These are phyloP conservation scores for Aspergillus terreus DNA, from an alignment of 2,329 filamentous ascomycete genomes.

Conservation along the genomic window DNA sequence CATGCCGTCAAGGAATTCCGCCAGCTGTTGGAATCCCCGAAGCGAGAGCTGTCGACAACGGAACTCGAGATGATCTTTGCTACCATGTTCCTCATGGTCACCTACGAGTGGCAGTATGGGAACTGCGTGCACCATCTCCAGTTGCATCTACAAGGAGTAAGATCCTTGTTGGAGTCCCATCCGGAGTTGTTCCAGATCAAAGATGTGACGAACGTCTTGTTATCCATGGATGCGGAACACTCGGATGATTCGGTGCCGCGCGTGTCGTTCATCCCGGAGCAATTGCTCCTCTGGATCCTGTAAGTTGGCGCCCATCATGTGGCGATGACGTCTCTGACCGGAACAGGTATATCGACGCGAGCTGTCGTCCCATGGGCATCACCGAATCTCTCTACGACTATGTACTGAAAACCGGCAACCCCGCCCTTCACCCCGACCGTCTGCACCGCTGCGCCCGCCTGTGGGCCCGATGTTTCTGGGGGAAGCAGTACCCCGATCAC, in stretches of 20 bases:
- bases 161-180: constrained; percentile 33
- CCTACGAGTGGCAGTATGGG: constrained; percentile 36
- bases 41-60: constrained; percentile 21
- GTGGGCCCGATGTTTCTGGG: constrained; percentile 36
- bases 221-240: constrained; percentile 16
- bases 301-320: constrained; percentile 14
- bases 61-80: constrained; percentile 34
- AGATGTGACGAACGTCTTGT: constrained; percentile 26
- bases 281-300: constrained; percentile 34
- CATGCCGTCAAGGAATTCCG: constrained; percentile 36
- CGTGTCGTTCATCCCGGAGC: constrained; percentile 34
- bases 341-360: constrained; percentile 28
- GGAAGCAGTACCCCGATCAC: constrained; percentile 33
- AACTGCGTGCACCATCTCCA: constrained; percentile 32
- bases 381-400: constrained; percentile 32
- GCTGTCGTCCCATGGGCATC: constrained; percentile 25
- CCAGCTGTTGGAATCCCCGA: constrained; percentile 28
- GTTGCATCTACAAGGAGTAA: constrained; percentile 34
- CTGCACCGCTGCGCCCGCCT: constrained; percentile 32
- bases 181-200: constrained; percentile 29
- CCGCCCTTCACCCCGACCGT: constrained; percentile 30
- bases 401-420: constrained; percentile 27
- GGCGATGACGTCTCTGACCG: not conserved
- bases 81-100: constrained; percentile 36
- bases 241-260: constrained; percentile 11